Conservation (phyloP, 2,329 filamentous ascomycete genomes). For the Juglanconis juglandina region DNA sequence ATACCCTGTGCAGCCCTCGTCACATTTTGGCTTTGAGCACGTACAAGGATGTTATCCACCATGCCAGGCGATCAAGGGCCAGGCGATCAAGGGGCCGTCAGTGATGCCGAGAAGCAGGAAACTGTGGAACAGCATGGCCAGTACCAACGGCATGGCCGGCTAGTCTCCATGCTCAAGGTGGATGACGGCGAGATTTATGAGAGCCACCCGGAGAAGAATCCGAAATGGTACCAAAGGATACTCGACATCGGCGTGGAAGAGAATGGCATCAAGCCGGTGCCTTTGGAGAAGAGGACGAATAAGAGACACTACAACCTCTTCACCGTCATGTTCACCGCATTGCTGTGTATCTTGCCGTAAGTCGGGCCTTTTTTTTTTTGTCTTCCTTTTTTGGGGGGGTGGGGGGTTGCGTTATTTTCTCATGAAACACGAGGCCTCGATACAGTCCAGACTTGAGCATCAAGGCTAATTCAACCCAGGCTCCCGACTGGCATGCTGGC, state of each 20-base stretch:
- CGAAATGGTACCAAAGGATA: constrained; percentile 40
- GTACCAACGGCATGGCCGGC: constrained; percentile 18
- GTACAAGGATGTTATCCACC: constrained; percentile 11
- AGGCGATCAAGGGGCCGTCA: not conserved
- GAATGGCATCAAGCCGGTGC: constrained; percentile 55
- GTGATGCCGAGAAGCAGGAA: constrained; percentile 22
- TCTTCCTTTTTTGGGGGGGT: not conserved
- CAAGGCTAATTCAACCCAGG: constrained; percentile 27
- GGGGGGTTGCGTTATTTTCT: no score
- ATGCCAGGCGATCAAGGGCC: not conserved
- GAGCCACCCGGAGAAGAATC: constrained; percentile 25
- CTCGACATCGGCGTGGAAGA: constrained; percentile 47
- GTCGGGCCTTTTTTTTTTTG: constrained; percentile 23
- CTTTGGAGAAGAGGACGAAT: constrained; percentile 49
- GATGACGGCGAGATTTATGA: constrained; percentile 33
- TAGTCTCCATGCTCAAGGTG: constrained; percentile 25
- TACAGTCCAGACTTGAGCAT: not conserved
- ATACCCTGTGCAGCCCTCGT: not conserved
- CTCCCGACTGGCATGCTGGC: constrained; percentile 58
- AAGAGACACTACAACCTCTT: constrained; percentile 55
- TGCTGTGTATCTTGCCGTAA: constrained; percentile 56
- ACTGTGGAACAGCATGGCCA: not conserved
- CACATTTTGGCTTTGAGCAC: not conserved
- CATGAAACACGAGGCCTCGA: not conserved
- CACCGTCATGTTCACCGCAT: constrained; percentile 58